Evolutionary conservation across 495 filamentous ascomycete species (phyloP).

Genomic region (Neurospora intermedia): DNA sequence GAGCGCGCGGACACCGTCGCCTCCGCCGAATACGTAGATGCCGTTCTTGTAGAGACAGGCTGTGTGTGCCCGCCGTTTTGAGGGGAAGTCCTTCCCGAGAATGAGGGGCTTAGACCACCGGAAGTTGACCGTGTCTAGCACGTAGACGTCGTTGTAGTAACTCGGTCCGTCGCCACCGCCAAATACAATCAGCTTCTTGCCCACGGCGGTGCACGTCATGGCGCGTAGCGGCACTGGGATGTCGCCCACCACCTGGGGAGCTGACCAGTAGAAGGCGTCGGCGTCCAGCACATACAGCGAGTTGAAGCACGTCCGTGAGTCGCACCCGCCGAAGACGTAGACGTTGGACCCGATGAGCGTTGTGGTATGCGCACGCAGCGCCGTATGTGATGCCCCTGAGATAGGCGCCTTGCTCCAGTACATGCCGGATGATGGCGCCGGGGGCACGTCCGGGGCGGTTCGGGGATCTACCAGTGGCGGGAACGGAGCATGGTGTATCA

Average conservation of each 20-base stretch:
- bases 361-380: slow-evolving; percentile 52
- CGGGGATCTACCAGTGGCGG: slow-evolving; percentile 47
- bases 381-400: slow-evolving; percentile 44
- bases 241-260: slow-evolving; percentile 47
- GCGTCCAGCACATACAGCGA: slow-evolving; percentile 55
- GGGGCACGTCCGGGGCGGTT: slow-evolving; percentile 45
- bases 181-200: slow-evolving; percentile 55
- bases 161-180: slow-evolving; percentile 55
- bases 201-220: slow-evolving; percentile 57
- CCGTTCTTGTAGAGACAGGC: slow-evolving; percentile 56
- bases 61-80: slow-evolving; percentile 50
- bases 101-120: slow-evolving; percentile 48
- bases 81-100: slow-evolving; percentile 39
- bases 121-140: slow-evolving; percentile 54
- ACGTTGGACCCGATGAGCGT: slow-evolving; percentile 51
- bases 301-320: slow-evolving; percentile 52
- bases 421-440: slow-evolving; percentile 56
- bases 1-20: slow-evolving; percentile 52
- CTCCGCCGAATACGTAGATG: slow-evolving; percentile 57
- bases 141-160: slow-evolving; percentile 61
- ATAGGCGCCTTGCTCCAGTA: slow-evolving; percentile 53
- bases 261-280: slow-evolving; percentile 53
- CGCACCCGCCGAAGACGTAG: slow-evolving; percentile 58
- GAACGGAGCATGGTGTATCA: slow-evolving; percentile 27
- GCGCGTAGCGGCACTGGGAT: slow-evolving; percentile 50